Percentiles rank a stretch among this genome's conserved stretches.
Conservation (phyloP, 2,329 filamentous ascomycete genomes). For the Aspergillus fructus region DNA sequence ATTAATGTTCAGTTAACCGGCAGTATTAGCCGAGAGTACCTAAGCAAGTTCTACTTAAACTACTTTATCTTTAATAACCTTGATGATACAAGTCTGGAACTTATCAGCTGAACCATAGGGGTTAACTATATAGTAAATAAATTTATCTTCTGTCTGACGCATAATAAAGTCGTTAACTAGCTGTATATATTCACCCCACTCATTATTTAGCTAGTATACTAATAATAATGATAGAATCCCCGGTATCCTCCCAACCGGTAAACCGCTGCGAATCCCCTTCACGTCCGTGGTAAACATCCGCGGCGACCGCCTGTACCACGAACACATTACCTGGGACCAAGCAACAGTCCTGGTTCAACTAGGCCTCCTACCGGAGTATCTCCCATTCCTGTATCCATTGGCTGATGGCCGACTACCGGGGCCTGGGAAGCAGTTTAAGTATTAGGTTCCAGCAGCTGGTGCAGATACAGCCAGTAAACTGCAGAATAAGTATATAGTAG, state of each 20-base stretch:
- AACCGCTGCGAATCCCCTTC: constrained; percentile 59
- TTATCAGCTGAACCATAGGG: constrained; percentile 70
- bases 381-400: constrained; percentile 61
- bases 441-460: constrained; percentile 61
- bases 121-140: constrained; percentile 72
- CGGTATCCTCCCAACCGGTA: constrained; percentile 58
- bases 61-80: constrained; percentile 77
- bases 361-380: constrained; percentile 63
- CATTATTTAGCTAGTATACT: not conserved
- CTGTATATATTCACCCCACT: constrained; percentile 50
- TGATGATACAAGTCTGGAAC: constrained; percentile 63
- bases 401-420: constrained; percentile 38
- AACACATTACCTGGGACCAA: constrained; percentile 72
- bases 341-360: constrained; percentile 61
- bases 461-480: constrained; percentile 54
- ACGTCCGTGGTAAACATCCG: constrained; percentile 66
- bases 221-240: constrained; percentile 47
- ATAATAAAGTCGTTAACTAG: constrained; percentile 65
- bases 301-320: constrained; percentile 67
- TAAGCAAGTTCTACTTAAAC: constrained; percentile 68
- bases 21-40: constrained; percentile 62
- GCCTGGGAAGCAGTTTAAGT: constrained; percentile 53
- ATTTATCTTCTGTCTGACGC: constrained; percentile 65
- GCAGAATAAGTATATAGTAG: constrained; percentile 48
- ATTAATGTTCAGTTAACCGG: constrained; percentile 48